Conservation (phyloP, 2,329 filamentous ascomycete genomes). For the Thelonectria rubi region DNA sequence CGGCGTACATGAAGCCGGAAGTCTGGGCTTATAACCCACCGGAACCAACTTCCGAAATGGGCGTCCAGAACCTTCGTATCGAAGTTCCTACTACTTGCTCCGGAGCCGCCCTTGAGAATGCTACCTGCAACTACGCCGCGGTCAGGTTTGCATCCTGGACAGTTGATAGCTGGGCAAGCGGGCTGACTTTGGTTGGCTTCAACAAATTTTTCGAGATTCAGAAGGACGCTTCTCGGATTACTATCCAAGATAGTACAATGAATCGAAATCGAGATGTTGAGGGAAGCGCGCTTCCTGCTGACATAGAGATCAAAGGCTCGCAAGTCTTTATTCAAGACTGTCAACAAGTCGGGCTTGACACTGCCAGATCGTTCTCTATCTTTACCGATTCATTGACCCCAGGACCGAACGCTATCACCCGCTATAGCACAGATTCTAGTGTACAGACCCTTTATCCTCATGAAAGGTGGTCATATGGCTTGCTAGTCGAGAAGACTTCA, state of each 20-base stretch:
- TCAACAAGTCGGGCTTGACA: constrained; percentile 15
- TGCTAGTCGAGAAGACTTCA: constrained; percentile 31
- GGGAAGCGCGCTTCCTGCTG: constrained; percentile 24
- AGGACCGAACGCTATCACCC: constrained; percentile 33
- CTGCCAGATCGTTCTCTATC: constrained; percentile 30
- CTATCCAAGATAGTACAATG: constrained; percentile 27
- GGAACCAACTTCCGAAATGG: constrained; percentile 23
- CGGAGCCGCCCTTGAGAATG: background rate
- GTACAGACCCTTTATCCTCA: constrained; percentile 35
- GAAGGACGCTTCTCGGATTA: constrained; percentile 32
- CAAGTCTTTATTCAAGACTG: constrained; percentile 34
- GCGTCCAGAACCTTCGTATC: constrained; percentile 25
- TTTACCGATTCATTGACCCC: constrained; percentile 26
- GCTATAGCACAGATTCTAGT: constrained; percentile 25
- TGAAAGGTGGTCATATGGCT: constrained; percentile 34
- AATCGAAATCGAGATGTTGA: constrained; percentile 25
- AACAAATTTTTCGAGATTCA: constrained; percentile 33
- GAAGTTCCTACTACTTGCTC: constrained; percentile 24
- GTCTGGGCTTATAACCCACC: constrained; percentile 28
- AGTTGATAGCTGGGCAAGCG: constrained; percentile 32
- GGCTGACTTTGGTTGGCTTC: constrained; percentile 28
- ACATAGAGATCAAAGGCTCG: constrained; percentile 32
- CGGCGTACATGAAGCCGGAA: constrained; percentile 22
- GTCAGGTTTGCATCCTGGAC: constrained; percentile 34
- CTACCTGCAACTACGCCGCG: constrained; percentile 26